phyloP scores from a whole-genome alignment of 1,139 yeast species.

The Groenewaldozyma auringiensis region DNA sequence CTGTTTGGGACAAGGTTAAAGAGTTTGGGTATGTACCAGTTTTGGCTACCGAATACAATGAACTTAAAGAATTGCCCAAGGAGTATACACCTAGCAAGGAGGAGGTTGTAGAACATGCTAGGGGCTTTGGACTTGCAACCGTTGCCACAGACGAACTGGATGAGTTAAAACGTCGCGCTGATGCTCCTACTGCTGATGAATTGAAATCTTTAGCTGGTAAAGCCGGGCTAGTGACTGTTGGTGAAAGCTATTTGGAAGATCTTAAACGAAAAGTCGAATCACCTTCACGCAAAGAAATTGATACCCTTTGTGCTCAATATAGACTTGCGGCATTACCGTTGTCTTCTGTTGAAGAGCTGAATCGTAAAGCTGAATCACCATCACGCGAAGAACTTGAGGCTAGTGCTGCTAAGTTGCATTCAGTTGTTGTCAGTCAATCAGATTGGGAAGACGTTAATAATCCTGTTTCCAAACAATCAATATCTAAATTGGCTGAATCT shows the following conservation, averaged over 20 bases:
- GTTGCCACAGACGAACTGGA: constrained; percentile 26
- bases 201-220: constrained; percentile 14
- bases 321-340: constrained; percentile 24
- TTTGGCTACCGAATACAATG: constrained; percentile 19
- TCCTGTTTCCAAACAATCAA: constrained; percentile 22
- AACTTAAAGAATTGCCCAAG: constrained; percentile 22
- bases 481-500: constrained; percentile 14
- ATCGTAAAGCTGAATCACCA: constrained; percentile 22
- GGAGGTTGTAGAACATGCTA: constrained; percentile 20
- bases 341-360: constrained; percentile 22
- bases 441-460: constrained; percentile 14
- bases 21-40: constrained; percentile 21
- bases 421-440: constrained; percentile 13
- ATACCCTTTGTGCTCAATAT: constrained; percentile 17
- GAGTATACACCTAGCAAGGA: constrained; percentile 21
- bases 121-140: constrained; percentile 25
- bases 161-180: constrained; percentile 11
- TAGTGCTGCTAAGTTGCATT: constrained; percentile 9
- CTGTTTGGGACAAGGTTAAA: constrained; percentile 14
- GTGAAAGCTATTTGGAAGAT: constrained; percentile 27
- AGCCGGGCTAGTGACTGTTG: constrained; percentile 29
- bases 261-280: constrained; percentile 17
- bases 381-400: constrained; percentile 18
- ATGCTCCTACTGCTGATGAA: constrained; percentile 12
- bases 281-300: constrained; percentile 23